phyloP scores from a whole-genome alignment of 2,329 filamentous ascomycete genomes.

The Trichoderma breve region DNA sequence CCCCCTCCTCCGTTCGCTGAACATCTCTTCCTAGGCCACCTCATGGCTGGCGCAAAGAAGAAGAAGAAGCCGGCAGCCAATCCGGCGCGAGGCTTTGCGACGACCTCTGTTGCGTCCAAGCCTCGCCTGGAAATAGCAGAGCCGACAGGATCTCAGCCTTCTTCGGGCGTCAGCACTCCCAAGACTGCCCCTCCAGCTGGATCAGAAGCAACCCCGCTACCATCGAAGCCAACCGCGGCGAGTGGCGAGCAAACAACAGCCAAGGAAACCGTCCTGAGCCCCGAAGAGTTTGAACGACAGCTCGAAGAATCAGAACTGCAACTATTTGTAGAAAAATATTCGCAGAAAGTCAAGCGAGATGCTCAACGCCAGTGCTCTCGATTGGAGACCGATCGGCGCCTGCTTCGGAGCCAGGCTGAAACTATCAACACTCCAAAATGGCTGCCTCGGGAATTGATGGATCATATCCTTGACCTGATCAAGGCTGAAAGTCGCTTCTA shows the following conservation, averaged over 20 bases:
- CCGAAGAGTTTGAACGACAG: slow-evolving; percentile 87
- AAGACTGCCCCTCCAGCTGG: slow-evolving; percentile 33
- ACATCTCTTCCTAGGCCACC: background rate
- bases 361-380: slow-evolving; percentile 71
- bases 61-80: slow-evolving; percentile 90
- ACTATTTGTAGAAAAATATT: slow-evolving; percentile 79
- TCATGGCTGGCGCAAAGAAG: slow-evolving; percentile 73
- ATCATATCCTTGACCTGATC: slow-evolving; percentile 72
- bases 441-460: slow-evolving; percentile 76
- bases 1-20: background rate
- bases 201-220: slow-evolving; percentile 26
- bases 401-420: slow-evolving; percentile 77
- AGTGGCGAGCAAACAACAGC: background rate
- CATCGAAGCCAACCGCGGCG: slow-evolving; percentile 4
- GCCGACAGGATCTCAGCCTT: slow-evolving; percentile 31
- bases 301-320: slow-evolving; percentile 90
- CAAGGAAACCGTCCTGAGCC: slow-evolving; percentile 57
- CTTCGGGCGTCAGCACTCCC: slow-evolving; percentile 24
- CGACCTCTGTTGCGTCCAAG: slow-evolving; percentile 86
- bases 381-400: slow-evolving; percentile 79
- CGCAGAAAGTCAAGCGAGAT: slow-evolving; percentile 75
- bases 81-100: slow-evolving; percentile 88
- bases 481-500: slow-evolving; percentile 62
- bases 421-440: slow-evolving; percentile 70
- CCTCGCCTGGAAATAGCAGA: slow-evolving; percentile 60